Base-by-base conservation (phyloP, 768 basidiomycete species). In the Dioszegia aurantiaca region DNA sequence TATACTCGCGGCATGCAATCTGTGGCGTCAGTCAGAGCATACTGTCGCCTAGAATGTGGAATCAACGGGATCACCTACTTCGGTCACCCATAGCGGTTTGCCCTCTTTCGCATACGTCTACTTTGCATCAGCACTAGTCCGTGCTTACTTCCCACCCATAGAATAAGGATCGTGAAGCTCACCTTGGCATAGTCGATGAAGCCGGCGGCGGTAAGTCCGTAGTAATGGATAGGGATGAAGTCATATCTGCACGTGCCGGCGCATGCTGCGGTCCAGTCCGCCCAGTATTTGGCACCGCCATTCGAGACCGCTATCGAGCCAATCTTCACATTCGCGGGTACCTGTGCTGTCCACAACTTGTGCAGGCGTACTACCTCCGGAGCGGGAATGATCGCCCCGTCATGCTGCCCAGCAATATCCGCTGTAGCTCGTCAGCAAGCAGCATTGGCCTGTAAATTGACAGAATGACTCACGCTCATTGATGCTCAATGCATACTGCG, bases 221-320 rank as follows among this genome's bases (percentile, higher is more conserved):
- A 74, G 45, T 65, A 74, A 37, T 74, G 72, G 26, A 74, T 61
- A 8, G 72, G 69, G 33, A 74, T 51, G 39, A 74, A 70, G 45
- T 74, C 72, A 54, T 64, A 68, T 49, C 60, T 39, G 51, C 72
- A 74, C 5, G 59, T 41, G 6, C 67, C 67, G 2, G 37, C 68
- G 58, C 72, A 74, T 24, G 65, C 69, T 2, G 46, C 47, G 31
- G 64, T 53, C 72, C 72, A 74, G 33, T 58, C 65, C 11, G 44
- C 40, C 26, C 69, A 58, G 63, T 68, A 74, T 16, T 24, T 44
- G 28, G 63, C 63, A 27, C 64, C 63, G 17, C 67, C 72, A 24
- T 65, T 47, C 6, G 72, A 67, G 5, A 74, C 69, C 1, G 68
- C 69, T 8, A 68, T 64, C 0, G 66, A 39, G 4, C 72, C 69